Conservation (phyloP, 371 early-diverging fungal genomes). For the Actinomortierella ambigua region DNA sequence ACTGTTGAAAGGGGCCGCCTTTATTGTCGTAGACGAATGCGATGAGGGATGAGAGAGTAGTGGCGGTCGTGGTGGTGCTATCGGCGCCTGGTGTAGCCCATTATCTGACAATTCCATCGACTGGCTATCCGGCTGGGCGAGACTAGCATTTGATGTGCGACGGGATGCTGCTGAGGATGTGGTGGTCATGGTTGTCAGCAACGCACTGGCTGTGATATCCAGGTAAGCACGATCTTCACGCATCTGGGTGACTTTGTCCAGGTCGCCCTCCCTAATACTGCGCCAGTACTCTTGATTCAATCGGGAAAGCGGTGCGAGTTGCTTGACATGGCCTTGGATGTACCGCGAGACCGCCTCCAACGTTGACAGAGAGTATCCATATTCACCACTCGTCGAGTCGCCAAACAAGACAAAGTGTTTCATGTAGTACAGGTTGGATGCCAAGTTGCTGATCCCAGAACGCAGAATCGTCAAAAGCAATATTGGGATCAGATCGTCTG, state of each 20-base stretch:
- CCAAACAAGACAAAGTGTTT: slow-evolving; percentile 57
- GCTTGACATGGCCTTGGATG: slow-evolving; percentile 44
- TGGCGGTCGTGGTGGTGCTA: slow-evolving; percentile 9
- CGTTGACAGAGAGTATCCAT: slow-evolving; percentile 61
- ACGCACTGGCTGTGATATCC: no score
- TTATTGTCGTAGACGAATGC: background rate
- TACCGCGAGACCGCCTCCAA: slow-evolving; percentile 60
- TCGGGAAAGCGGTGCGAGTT: slow-evolving; percentile 44
- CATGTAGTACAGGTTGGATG: slow-evolving; percentile 61
- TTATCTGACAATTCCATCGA: no score
- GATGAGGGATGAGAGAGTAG: slow-evolving; percentile 5
- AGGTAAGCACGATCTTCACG: slow-evolving; percentile 2
- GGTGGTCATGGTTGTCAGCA: no score
- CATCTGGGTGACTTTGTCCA: slow-evolving; percentile 16
- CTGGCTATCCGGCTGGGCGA: background rate
- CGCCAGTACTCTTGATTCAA: slow-evolving; percentile 51
- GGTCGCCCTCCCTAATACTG: slow-evolving; percentile 28
- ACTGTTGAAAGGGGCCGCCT: slow-evolving; percentile 17
- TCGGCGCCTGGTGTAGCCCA: no score
- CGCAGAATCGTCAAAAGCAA: slow-evolving; percentile 55
- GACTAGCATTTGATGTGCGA: slow-evolving; percentile 16
- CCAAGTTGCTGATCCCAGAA: slow-evolving; percentile 56
- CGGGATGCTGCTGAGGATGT: slow-evolving; percentile 8
- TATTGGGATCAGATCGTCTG: slow-evolving; percentile 58
- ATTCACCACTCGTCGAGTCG: slow-evolving; percentile 49